Evolutionary conservation across 345 rosid species (phyloP).

Genomic region (Salix suchowensis): DNA sequence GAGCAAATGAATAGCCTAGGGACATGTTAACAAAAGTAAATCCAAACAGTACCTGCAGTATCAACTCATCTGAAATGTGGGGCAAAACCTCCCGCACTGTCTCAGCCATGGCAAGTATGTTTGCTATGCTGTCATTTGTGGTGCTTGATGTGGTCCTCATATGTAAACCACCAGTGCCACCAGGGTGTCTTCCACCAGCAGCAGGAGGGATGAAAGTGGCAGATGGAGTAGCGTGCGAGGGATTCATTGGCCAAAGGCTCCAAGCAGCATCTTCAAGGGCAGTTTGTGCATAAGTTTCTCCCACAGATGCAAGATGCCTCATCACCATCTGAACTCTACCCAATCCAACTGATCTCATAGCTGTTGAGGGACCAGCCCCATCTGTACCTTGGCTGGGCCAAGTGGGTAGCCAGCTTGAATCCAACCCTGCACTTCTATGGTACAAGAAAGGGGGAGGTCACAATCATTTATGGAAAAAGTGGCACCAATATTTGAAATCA

Average conservation of each 20-base stretch:
- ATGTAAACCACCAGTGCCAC: constrained; percentile 57
- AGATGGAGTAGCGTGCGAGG: constrained; percentile 65
- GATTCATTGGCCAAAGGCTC: constrained; percentile 82
- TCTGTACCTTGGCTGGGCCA: constrained; percentile 78
- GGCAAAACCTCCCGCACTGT: constrained; percentile 94
- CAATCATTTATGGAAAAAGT: not conserved
- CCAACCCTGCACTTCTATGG: constrained; percentile 71
- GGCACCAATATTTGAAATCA: not conserved
- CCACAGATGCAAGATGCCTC: constrained; percentile 98
- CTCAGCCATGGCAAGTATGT: constrained; percentile 89
- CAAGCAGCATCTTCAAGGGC: constrained; percentile 85
- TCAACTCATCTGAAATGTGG: constrained; percentile 83
- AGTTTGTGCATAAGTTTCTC: constrained; percentile 86
- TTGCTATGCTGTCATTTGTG: constrained; percentile 54
- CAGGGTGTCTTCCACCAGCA: constrained; percentile 42
- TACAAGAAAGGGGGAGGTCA: constrained; percentile 10
- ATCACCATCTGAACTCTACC: constrained; percentile 97
- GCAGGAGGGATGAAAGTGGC: constrained; percentile 48
- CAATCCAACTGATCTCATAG: constrained; percentile 66
- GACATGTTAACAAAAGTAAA: not conserved
- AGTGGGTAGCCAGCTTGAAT: constrained; percentile 67
- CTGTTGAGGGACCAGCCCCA: constrained; percentile 91
- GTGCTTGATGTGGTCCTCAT: constrained; percentile 50
- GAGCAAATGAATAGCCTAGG: not conserved
- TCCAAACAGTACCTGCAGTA: constrained; percentile 60